Base-by-base conservation (phyloP, 1,284 basidiomycete species). In the Papiliotrema flavescens region DNA sequence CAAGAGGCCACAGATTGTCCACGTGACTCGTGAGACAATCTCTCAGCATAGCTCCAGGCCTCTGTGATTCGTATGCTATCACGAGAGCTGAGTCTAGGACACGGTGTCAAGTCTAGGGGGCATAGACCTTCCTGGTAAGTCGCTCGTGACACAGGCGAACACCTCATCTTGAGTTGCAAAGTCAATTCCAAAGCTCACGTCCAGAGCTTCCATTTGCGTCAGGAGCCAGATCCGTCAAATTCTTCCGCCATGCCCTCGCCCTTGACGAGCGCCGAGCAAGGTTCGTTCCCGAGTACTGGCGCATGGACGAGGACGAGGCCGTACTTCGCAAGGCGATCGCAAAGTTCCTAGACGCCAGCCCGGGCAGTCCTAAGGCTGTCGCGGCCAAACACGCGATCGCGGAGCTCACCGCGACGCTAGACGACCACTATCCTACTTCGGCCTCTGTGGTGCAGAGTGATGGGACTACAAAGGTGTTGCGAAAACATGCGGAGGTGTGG, bases 191-290 rank as follows among this genome's bases (percentile, higher is more conserved):
- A 32, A 5, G 28, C 28, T 32, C 6, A 32, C 47, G 49, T 0
- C 47, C 57, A 51, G 62, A 56, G 20, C 59, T 68, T 8, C 62
- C 64, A 5, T 66, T 63, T 51, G 66, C 64, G 3, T 37, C 54
- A 17, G 54, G 56, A 5, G 56, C 64, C 24, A 52, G 54, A 14
- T 54, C 51, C n/a, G 66, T 76, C 46, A 36, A 39, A 1, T 66
- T 66, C 60, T 76, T 76, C 59, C 64, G 73, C 8, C 75, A 76
- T 17, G 70, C 71, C 2, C 51, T 75, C 8, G 64, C 73, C 3
- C 60, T 76, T 26, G 70, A 76, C 51, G 74, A 76, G 51, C 61
- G 67, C 11, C 58, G 75, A 26, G 67, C 66, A 19, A 64, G 70
- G 23, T 76, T 74, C 53, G 54, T 57, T n/a, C 68, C 67, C 11